Base-by-base conservation (phyloP, 2,329 filamentous ascomycete genomes). In the Aspergillus versicolor region DNA sequence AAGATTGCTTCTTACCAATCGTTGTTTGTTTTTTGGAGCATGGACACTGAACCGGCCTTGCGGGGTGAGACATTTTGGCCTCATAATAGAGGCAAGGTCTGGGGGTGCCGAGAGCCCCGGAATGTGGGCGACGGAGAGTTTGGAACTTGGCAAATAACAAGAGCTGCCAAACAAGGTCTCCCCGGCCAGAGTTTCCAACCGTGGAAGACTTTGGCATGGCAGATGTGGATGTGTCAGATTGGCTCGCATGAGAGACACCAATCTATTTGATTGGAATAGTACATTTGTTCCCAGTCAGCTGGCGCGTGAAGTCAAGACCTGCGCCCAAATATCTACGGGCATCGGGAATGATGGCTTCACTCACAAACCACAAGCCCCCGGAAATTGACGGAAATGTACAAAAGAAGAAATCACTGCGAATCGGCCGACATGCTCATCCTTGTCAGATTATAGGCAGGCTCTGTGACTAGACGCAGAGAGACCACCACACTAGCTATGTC, bases 111-210 rank as follows among this genome's bases (percentile, higher is more conserved):
- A 30, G 41, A 45, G 37, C 17, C 17, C 45, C 13, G 27, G 19
- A 37, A 37, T 34, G 41, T 9, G 19, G 38, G 19, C 9, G 8
- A 30, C 8, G 32, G 44, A 48, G 38, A 55, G 44, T 52, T 48
- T 61, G 48, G 56, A 64, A 64, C 62, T 34, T 62, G 54, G 50
- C 62, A 59, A 64, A 61, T 64, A 42, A 41, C 11, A 17, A 37
- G 24, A 12, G 52, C 34, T 41, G 32, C 24, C 45, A 52, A 56
- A 50, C 58, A 58, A 57, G 51, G 30, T 38, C 15, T 12, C 24
- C 22, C 40, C 41, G 24, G 56, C 34, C 27, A 30, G 37, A 41
- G 22, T 40, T 40, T 37, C 22, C 22, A 44, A 40, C 24, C 54
- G 41, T 37, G 13, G 34, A 37, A 15, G 34, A n/a, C 42, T 46